Base-by-base conservation (phyloP, 2,329 filamentous ascomycete species). In the Fusarium oxysporum region DNA sequence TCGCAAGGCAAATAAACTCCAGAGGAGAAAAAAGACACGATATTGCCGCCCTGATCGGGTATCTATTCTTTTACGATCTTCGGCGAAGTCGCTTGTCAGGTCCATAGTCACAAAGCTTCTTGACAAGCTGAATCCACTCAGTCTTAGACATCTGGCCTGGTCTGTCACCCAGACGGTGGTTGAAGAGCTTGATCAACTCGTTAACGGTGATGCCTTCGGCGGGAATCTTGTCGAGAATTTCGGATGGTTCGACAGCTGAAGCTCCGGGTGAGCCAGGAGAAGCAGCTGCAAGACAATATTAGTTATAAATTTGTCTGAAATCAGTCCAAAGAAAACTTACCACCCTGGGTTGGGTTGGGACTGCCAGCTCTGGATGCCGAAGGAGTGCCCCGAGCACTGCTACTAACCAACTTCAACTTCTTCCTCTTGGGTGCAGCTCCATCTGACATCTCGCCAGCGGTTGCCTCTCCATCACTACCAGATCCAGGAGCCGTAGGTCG, bases 381-480 rank as follows among this genome's bases (percentile, higher is more conserved):
- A 9, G 90, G 90, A 10, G 89, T 89, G 23, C 84, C 85, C 58
- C 81, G 84, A 33, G 84, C 81, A 28, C 84, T 84, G 55, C 83
- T 83, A 53, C 82, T 83, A 25, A 85, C 83, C 57, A 90, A 81
- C 79, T 88, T 90, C 74, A 90, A 80, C 75, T 86, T 88, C 80
- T 88, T 88, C 80, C 87, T 90, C 80, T 86, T 87, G 58, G 77
- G 77, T 16, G 72, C 77, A 43, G 81, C 81, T 8, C 86, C 86
- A 71, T 92, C 90, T 3, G 89, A 91, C 84, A 90, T 91, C 76
- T 92, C 90, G 40, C 90, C 91, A 41, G 87, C 91, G 4, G 92
- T 93, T 43, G 86, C 91, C 79, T 94, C 92, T 28, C 90, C 92
- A 72, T 95, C 93, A 73, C 92, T 94, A 60, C 89, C 89, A 51